Base-by-base conservation (phyloP, 768 basidiomycete genomes). In the Lactarius vividus region DNA sequence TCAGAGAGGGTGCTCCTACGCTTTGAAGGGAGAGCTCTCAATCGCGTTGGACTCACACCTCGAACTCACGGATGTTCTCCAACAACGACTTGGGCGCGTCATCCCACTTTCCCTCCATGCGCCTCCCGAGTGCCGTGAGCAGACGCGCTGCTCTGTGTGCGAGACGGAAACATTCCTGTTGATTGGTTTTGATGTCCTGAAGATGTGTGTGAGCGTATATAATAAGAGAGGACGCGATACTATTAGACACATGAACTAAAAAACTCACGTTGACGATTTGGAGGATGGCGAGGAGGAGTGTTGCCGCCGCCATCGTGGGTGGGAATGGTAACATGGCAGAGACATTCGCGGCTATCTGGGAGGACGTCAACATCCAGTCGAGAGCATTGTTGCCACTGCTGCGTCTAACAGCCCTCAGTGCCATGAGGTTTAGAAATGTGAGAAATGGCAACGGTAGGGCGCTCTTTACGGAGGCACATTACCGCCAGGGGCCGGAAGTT, bases 31-130 rank as follows among this genome's bases (percentile, higher is more conserved):
- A 13, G 26, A 5, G 11, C 11, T 49, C 46, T 49, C 46, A 49
- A 11, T 23, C 49, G 26, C 26, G 26, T 52, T 52, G 13, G 11
- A 62, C 70, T 61, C 56, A 71, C 71, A 31, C 57, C 60, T 71
- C 67, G 26, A 71, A 71, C 28, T 71, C 61, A n/a, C 57, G 52
- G 35, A 71, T 65, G 42, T 69, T 71, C n/a, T 71, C 67, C 35
- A 71, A 37, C 33, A 71, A 52, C 23, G 71, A 68, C 28, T 58
- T 44, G 20, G 71, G 71, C 16, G 70, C 71, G 13, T 65, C 61
- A 20, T 69, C 71, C 71, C 71, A 71, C 59, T 66, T 71, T 39
- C 71, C 71, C 33, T 71, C 70, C 71, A 71, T 71, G 26, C 65
- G 71, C 31, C n/a, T 57, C n/a, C 64, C 69, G 0, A 71, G 28